Percentiles rank a stretch among this genome's conserved stretches.
phyloP scores from a whole-genome alignment of 2,329 filamentous ascomycete genomes.

The Apiospora aurea region DNA sequence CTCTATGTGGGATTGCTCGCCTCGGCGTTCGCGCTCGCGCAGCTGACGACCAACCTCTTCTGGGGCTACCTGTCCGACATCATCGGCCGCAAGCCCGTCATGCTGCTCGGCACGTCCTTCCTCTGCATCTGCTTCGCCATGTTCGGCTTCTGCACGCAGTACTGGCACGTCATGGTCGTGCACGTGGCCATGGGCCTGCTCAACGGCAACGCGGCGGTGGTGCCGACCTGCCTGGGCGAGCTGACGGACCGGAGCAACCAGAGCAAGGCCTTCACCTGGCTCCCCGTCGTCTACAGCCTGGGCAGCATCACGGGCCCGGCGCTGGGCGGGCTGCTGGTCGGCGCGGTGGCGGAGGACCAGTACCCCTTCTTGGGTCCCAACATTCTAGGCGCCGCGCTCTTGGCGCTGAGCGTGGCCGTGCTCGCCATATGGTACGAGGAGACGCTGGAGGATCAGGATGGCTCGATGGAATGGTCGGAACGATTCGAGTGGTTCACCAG shows the following conservation, averaged over 20 bases:
- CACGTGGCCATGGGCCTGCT: conserved; percentile 91
- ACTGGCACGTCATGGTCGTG: conserved; percentile 85
- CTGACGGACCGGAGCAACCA: conserved; percentile 96
- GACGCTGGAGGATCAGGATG: conserved; percentile 66
- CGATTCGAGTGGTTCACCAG: conserved; percentile 43
- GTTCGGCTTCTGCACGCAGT: conserved; percentile 84
- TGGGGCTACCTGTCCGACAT: conserved; percentile 87
- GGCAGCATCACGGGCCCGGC: conserved; percentile 93
- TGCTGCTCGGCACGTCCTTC: conserved; percentile 81
- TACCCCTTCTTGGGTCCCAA: conserved; percentile 91
- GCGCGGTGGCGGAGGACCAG: conserved; percentile 61
- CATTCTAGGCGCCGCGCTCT: conserved; percentile 74
- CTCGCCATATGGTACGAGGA: conserved; percentile 86
- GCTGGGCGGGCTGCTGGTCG: conserved; percentile 84
- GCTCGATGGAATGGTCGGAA: conserved; percentile 41
- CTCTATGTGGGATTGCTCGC: conserved; percentile 91
- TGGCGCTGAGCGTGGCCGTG: conserved; percentile 75
- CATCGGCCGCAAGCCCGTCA: conserved; percentile 82
- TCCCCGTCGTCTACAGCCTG: conserved; percentile 94
- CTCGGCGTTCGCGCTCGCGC: conserved; percentile 89
- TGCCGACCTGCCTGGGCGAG: conserved; percentile 92
- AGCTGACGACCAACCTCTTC: conserved; percentile 90
- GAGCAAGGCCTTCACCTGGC: conserved; percentile 89
- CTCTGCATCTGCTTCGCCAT: conserved; percentile 81
- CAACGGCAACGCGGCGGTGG: conserved; percentile 94